Evolutionary conservation across 2,329 filamentous ascomycete species (phyloP), one percentile per base, ranked within the genome.

Genomic region (Ploettnerulaceae sp.): DNA sequence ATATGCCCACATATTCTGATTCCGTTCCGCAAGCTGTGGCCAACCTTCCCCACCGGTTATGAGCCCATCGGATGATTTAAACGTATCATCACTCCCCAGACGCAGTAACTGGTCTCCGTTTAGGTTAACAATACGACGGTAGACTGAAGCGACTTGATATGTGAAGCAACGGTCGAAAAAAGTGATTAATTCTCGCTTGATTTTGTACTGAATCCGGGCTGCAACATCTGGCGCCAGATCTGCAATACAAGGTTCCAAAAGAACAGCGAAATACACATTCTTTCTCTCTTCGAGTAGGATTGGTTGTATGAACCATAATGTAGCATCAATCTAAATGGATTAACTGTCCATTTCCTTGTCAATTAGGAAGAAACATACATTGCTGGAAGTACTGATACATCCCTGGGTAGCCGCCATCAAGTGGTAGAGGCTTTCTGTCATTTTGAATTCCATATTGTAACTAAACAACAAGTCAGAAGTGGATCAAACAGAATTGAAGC

Each of bases 111-210:
- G 28, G 7, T n/a, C n/a, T n/a, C 32, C 32, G 14, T 24, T 22
- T 4, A 45, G 17, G 11, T 25, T 31, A n/a, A 45, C 6, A 7
- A 11, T 11, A 12, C 40, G 12, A 14, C 33, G 24, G 15, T 42
- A 24, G 12, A 49, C 20, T 11, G 14, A 20, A 24, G 20, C 36
- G 8, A 48, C 32, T 15, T 52, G 38, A 17, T 21, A 46, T 11
- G 49, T 49, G 18, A 52, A 46, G 20, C 37, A 33, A 26, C 29
- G 35, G 28, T 52, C 42, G 37, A 52, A 52, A n/a, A 46, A 46
- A 7, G 14, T 7, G 14, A 52, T 32, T 26, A 52, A 26, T 1
- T 47, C 33, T 37, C 47, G 45, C 24, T 48, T 46, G 11, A 48
- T 34, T 3, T 39, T 8, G 15, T 12, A 28, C 15, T 39, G 7